Evolutionary conservation across 2,329 filamentous ascomycete genomes (phyloP), one percentile per base, ranked within the genome.

Genomic region (Diaporthe ilicicola): DNA sequence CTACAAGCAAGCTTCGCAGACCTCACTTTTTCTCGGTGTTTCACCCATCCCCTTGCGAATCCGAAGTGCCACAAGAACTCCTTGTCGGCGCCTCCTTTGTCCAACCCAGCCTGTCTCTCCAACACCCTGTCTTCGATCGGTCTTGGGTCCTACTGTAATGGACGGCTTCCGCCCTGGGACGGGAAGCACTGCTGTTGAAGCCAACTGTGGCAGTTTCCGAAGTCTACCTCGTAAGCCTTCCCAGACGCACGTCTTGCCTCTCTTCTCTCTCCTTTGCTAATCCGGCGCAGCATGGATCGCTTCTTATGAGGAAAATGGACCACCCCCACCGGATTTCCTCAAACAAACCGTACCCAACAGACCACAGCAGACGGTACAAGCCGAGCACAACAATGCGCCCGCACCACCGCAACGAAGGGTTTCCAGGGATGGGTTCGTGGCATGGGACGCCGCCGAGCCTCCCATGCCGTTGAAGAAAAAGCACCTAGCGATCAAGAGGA

Each of bases 351-450:
- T 84, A 22, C 77, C 86, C 17, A 79, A 75, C 54, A 79, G 79
- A 32, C 85, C 84, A 1, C 76, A 77, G 1, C 80, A 80, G n/a
- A 76, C 82, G 29, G 76, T 81, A 9, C 78, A 76, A 17, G 79
- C 84, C 4, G 81, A 84, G 17, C 83, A 83, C 75, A 85, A 86
- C 72, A 80, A 81, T 44, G 76, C 78, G 1, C 84, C 84, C 27
- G 76, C 77, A 71, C 79, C 83, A 34, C 77, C 79, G 17, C 77
- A 81, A 39, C 78, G 84, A 44, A 82, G 85, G 53, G 79, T 87
- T 13, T 87, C 85, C 6, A 80, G 79, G 65, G 85, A 87, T 76
- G 86, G 86, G 27, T 87, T 82, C 70, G 77, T 86, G 68, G 81
- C 82, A 73, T 81, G 76, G 69, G 78, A 72, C 15, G 70, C 81